phyloP scores from a whole-genome alignment of 306 rosid species.

The Herpetospermum pedunculosum region DNA sequence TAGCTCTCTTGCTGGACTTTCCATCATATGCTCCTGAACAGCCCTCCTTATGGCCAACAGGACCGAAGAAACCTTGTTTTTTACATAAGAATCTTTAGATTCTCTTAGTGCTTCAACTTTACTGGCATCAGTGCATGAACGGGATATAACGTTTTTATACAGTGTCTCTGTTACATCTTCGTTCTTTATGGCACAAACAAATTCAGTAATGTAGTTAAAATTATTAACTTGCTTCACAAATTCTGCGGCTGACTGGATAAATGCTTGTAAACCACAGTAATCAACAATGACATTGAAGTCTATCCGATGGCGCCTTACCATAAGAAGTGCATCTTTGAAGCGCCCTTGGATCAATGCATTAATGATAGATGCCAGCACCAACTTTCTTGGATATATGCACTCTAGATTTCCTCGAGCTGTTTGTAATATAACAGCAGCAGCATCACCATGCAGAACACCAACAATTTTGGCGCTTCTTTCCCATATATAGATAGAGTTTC shows the following conservation, averaged over 20 bases:
- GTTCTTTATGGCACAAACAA: constrained; percentile 82
- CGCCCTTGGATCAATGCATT: constrained; percentile 72
- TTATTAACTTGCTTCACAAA: constrained; percentile 77
- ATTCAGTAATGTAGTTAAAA: constrained; percentile 81
- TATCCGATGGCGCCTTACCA: constrained; percentile 95
- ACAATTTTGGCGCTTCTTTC: constrained; percentile 86
- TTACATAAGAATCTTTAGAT: constrained; percentile 23
- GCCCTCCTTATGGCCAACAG: constrained; percentile 70
- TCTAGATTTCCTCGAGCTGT: constrained; percentile 84
- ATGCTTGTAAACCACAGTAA: constrained; percentile 62
- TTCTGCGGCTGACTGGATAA: constrained; percentile 67
- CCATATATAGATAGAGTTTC: constrained; percentile 63
- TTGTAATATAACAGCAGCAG: constrained; percentile 69
- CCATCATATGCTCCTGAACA: constrained; percentile 60
- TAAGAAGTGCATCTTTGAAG: constrained; percentile 71
- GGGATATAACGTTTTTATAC: constrained; percentile 40
- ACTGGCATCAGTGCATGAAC: constrained; percentile 27
- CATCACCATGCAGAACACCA: constrained; percentile 84
- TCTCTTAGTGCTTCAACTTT: constrained; percentile 26
- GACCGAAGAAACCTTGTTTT: constrained; percentile 64
- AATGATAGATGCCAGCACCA: constrained; percentile 67
- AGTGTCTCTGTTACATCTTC: constrained; percentile 53
- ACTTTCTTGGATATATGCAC: constrained; percentile 77
- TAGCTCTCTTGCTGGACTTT: constrained; percentile 82
- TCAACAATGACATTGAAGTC: constrained; percentile 84